Base-by-base conservation (phyloP, 2,329 filamentous ascomycete species). In the Beauveria sp. region DNA sequence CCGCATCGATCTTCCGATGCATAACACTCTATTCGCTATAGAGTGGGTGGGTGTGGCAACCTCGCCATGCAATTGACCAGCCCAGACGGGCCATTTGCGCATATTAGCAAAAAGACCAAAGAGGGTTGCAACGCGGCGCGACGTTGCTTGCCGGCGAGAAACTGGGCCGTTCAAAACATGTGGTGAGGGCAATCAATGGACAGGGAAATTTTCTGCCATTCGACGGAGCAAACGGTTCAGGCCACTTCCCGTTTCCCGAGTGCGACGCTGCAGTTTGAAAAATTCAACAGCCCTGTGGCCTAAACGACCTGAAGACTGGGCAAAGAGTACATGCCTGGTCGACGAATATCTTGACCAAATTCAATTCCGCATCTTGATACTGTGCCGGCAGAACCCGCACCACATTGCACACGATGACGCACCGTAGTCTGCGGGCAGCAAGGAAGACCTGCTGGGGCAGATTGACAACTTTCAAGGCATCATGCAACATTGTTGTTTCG, bases 1-100 rank as follows among this genome's bases (percentile, higher is more conserved):
- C 57, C 47, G 57, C 57, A 38, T 59, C 47, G 57, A 59, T 59
- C 57, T 52, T 46, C 57, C 57, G 57, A 59, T 40, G 57, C 47
- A 59, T 59, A 59, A 40, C 26, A 59, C 24, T 46, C 43, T 40
- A 53, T 46, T 34, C 47, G 49, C 18, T 59, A 59, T 59, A 28
- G 43, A 12, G 30, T 22, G n/a, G n/a, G 10, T 22, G 22, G 20
- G 45, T 24, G n/a, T 24, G 45, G 6, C 45, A 47, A 46, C 34
- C 34, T 14, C 34, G 34, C 34, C 34, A 38, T 38, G 14, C 34
- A 38, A 38, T 38, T 38, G 34, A 14, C 34, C 34, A 38, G 34
- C 34, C 34, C 34, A 14, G 34, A 38, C 34, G 12, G 34, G 12
- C 34, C 34, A 38, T 38, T 38, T 38, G 34, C 12, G 34, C 34